Evolutionary conservation across 139 green algal species (phyloP).

Genomic region (Picochlorum sp.): DNA sequence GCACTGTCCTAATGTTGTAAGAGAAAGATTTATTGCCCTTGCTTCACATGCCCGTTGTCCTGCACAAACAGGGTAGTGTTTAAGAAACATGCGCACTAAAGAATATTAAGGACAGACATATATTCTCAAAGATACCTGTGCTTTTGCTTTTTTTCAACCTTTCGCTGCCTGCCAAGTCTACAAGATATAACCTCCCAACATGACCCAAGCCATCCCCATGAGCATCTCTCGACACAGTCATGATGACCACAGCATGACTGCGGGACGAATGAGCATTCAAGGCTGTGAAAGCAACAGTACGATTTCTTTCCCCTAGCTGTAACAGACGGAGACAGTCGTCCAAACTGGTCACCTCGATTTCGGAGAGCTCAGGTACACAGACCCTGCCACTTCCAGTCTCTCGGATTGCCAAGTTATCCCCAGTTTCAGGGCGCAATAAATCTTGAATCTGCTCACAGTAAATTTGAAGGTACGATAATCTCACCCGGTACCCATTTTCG

Average conservation of each 20-base stretch:
- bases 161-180: constrained; percentile 92
- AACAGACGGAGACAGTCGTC: constrained; percentile 74
- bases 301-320: constrained; percentile 64
- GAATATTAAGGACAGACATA: not conserved
- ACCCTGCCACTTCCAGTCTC: constrained; percentile 60
- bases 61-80: no score
- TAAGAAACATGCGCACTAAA: no score
- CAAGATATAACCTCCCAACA: constrained; percentile 87
- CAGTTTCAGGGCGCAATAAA: constrained; percentile 48
- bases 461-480: constrained; percentile 79
- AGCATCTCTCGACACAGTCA: constrained; percentile 62
- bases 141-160: constrained; percentile 73
- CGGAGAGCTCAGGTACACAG: constrained; percentile 55
- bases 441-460: constrained; percentile 82
- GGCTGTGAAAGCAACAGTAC: constrained; percentile 26
- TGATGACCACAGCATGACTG: constrained; percentile 70
- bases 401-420: constrained; percentile 65
- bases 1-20: constrained; percentile 59
- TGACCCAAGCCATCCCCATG: constrained; percentile 5
- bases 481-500: constrained; percentile 46
- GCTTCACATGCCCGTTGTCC: constrained; percentile 55
- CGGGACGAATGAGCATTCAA: constrained; percentile 73
- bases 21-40: constrained; percentile 60
- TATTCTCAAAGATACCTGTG: not conserved
- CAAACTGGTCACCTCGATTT: constrained; percentile 44